Evolutionary conservation across 108 stramenopile genomes (phyloP), one percentile per base, ranked within the genome.

Genomic region (Nannochloropsis gaditana): DNA sequence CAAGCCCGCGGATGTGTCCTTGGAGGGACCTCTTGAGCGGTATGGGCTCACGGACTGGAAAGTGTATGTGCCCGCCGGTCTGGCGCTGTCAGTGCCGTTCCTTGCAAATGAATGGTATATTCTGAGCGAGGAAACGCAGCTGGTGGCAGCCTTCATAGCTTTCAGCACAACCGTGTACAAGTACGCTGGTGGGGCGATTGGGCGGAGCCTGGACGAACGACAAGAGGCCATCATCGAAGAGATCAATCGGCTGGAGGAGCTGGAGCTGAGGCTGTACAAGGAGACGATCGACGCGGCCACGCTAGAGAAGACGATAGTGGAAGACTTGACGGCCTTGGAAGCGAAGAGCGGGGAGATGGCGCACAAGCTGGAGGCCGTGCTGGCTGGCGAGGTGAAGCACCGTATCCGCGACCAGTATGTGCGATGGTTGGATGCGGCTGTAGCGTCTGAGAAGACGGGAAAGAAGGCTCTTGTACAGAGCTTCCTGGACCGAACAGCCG

Each of bases 121-220:
- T 19, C 87, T 94, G 86, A 94, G 94, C 82, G 95, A 94, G 83
- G 95, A 95, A 91, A 94, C 93, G 19, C 93, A 94, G 89, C 92
- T 95, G 21, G 89, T 93, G 21, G 94, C 94, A 43, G 93, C 93
- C 73, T 94, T 95, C 86, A 83, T 95, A 80, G 93, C 92, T 44
- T 95, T 95, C 84, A 93, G 93, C 80, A 93, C 93, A 17, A 88
- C 93, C 45, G 87, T 94, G 80, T 95, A 94, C 93, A 93, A 93
- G 11, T 93, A 95, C 83, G 94, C 92, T n/a, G 95, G 95, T 44
- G 93, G 91, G 79, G 91, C 93, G 85, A 92, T 95, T 43, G 91
- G 93, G 92, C 93, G 93, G 85, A 84, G 88, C 79, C 86, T 95
- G 84, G 93, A 94, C 82, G 93, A 92, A 84, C 92, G 92, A 82